These are phyloP conservation scores for Stygiomarasmius scandens DNA, from an alignment of 1,284 basidiomycete species.

Conservation along the genomic window DNA sequence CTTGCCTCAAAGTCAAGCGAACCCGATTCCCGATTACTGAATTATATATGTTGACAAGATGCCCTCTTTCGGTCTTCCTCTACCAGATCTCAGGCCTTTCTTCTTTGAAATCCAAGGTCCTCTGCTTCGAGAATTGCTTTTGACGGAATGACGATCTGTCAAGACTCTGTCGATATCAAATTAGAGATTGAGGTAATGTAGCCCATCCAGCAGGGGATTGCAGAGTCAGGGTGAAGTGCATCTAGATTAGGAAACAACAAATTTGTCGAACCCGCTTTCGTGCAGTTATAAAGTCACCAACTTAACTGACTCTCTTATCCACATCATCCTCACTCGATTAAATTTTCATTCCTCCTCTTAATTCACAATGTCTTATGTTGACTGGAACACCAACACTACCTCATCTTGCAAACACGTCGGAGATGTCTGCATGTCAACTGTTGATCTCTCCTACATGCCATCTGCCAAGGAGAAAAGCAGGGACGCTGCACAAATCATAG, in stretches of 20 bases:
- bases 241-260: conserved; percentile 15
- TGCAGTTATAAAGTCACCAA: conserved; percentile 10
- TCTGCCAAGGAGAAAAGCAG: conserved; percentile 36
- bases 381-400: conserved; percentile 11
- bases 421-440: conserved; percentile 36
- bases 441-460: conserved; percentile 41
- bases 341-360: neutral
- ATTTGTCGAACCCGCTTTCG: conserved; percentile 2
- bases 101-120: neutral
- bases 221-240: neutral
- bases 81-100: neutral
- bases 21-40: too few species aligned
- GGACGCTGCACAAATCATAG: conserved; percentile 36
- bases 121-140: neutral
- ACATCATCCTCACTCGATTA: conserved; percentile 2
- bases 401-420: conserved; percentile 24
- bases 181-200: neutral
- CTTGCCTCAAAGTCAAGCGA: too few species aligned
- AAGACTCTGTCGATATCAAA: neutral
- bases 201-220: neutral
- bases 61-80: neutral
- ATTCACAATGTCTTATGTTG: conserved; percentile 2
- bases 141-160: neutral
- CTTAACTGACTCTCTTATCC: neutral
- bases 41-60: neutral